Evolutionary conservation across 2,329 filamentous ascomycete species (phyloP).

Genomic region (Colletotrichum sp.): DNA sequence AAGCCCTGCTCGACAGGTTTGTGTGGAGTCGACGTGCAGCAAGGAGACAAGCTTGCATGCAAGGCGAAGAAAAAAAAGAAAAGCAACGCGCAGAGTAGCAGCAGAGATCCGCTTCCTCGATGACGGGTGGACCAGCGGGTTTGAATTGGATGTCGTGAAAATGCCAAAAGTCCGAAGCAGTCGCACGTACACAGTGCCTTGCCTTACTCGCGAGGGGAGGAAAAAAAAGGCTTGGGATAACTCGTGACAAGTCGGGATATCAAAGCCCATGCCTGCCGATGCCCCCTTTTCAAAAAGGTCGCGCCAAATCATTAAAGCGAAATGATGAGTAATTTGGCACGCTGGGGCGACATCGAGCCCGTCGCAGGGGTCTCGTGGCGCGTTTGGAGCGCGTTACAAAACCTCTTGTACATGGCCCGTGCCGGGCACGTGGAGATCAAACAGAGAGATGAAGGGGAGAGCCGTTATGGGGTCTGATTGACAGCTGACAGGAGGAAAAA

Average conservation of each 20-base stretch:
- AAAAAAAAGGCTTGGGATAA: not conserved
- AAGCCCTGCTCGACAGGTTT: not conserved
- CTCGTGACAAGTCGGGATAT: not conserved
- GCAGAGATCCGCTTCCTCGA: not conserved
- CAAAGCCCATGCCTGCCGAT: not conserved
- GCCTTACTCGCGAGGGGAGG: not conserved
- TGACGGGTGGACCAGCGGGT: not conserved
- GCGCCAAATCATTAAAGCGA: conserved; percentile 5
- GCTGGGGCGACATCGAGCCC: not conserved
- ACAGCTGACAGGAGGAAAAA: not conserved
- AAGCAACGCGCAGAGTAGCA: not conserved
- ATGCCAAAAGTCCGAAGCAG: not conserved
- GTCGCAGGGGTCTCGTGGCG: not conserved
- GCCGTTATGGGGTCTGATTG: not conserved
- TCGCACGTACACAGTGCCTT: not conserved
- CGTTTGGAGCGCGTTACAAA: not conserved
- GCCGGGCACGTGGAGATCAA: not conserved
- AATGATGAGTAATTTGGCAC: conserved; percentile 11
- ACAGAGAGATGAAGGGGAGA: not conserved
- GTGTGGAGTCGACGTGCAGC: not conserved
- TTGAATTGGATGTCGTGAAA: not conserved
- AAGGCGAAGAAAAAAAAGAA: not conserved
- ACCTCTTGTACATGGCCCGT: not conserved
- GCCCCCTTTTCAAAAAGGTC: not conserved
- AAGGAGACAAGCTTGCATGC: not conserved